Percentiles rank a stretch among this genome's conserved stretches.
Evolutionary conservation across 495 filamentous ascomycete species (phyloP).

Genomic region (Aspergillus avenaceus): DNA sequence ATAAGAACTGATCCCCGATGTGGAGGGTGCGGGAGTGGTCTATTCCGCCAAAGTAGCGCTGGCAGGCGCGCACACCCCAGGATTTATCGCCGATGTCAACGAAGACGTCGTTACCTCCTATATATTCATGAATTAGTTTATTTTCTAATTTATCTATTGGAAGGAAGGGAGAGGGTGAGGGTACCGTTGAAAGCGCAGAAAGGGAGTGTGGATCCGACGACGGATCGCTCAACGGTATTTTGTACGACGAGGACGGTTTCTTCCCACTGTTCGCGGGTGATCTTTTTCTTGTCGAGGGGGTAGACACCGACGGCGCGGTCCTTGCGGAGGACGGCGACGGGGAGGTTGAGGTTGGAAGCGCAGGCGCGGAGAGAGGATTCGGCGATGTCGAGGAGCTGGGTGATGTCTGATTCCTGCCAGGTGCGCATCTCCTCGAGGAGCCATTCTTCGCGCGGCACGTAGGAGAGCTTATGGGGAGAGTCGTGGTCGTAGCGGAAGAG

Average conservation of each 20-base stretch:
- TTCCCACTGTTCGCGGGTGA: conserved; percentile 84
- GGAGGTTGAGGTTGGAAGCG: conserved; percentile 67
- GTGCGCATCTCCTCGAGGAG: conserved; percentile 77
- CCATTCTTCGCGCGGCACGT: conserved; percentile 71
- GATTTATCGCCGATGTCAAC: conserved; percentile 98
- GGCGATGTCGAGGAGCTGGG: conserved; percentile 76
- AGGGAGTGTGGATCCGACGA: conserved; percentile 64
- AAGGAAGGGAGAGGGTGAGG: background rate
- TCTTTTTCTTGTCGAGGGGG: conserved; percentile 52
- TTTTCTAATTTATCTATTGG: background rate
- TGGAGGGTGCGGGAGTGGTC: conserved; percentile 67
- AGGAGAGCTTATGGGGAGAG: conserved; percentile 36
- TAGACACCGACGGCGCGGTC: conserved; percentile 91
- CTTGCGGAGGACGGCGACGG: conserved; percentile 78
- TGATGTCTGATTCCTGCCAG: conserved; percentile 80
- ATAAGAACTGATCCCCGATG: conserved; percentile 94
- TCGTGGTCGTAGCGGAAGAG: conserved; percentile 66
- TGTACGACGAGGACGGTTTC: conserved; percentile 94
- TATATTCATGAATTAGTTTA: no score
- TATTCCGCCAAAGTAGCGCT: conserved; percentile 82
- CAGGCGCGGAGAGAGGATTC: conserved; percentile 79
- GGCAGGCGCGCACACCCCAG: conserved; percentile 87
- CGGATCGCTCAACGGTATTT: conserved; percentile 80
- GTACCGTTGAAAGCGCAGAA: conserved; percentile 96
- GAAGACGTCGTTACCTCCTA: conserved; percentile 89